phyloP scores from a whole-genome alignment of 352 stramenopile species.

The Pythium phragmiticola region DNA sequence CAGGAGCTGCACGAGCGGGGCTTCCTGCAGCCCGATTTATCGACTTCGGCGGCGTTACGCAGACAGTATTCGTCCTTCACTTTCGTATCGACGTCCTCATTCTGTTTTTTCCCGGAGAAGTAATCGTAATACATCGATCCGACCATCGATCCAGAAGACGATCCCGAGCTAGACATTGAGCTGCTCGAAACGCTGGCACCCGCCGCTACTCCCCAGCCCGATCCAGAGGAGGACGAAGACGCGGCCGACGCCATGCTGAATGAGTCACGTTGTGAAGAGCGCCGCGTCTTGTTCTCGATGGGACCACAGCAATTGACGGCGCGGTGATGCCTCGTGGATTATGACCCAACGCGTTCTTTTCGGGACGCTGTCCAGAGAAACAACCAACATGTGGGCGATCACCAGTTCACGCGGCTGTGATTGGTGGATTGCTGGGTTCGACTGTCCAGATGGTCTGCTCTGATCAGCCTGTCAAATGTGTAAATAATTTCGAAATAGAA shows the following conservation, averaged over 20 bases:
- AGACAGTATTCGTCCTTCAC: constrained; percentile 16
- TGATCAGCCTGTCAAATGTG: no score
- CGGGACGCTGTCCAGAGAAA: no score
- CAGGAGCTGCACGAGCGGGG: constrained; percentile 11
- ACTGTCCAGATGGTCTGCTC: no score
- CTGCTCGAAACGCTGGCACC: neutral
- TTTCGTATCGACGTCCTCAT: neutral
- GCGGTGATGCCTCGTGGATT: no score
- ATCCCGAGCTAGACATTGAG: neutral
- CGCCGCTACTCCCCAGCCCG: neutral
- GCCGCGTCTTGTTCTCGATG: neutral
- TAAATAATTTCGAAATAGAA: no score
- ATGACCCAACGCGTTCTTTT: no score
- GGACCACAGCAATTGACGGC: no score
- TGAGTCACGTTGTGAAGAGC: neutral
- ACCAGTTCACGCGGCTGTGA: no score
- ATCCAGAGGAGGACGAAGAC: constrained; percentile 1
- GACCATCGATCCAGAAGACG: neutral
- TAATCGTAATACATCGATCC: constrained; percentile 6
- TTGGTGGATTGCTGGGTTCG: no score
- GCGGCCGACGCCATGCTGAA: neutral
- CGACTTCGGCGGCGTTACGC: constrained; percentile 9
- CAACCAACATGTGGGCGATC: no score
- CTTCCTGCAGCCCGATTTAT: constrained; percentile 12
- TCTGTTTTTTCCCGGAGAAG: neutral